A percentile compares a stretch with the other conserved stretches of the same genome.
Evolutionary conservation across 192 early-diverging fungal species (phyloP).

Genomic region (Backusella westeae): DNA sequence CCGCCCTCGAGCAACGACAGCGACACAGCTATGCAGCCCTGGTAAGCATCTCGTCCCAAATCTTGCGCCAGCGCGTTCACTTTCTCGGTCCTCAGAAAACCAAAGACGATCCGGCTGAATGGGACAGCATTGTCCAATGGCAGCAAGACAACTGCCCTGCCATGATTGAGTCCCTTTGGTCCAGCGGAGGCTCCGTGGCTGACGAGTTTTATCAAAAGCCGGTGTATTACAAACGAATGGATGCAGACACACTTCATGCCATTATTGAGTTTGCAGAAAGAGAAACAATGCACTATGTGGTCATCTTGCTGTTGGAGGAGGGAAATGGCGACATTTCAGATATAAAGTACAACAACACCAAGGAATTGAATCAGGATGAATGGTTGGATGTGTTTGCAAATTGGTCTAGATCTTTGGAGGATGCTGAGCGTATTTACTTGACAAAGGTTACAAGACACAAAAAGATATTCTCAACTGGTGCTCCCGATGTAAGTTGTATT

Average conservation of each 20-base stretch:
- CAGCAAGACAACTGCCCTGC: constrained; percentile 30
- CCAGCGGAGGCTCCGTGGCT: neutral
- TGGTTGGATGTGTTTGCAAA: constrained; percentile 28
- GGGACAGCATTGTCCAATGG: constrained; percentile 32
- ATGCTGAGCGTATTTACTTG: constrained; percentile 34
- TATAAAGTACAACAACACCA: constrained; percentile 40
- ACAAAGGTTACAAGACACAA: constrained; percentile 19
- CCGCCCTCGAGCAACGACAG: constrained; percentile 30
- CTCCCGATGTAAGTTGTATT: constrained; percentile 8
- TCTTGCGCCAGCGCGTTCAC: constrained; percentile 29
- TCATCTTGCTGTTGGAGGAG: constrained; percentile 34
- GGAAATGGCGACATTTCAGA: constrained; percentile 29
- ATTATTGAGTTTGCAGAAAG: constrained; percentile 29
- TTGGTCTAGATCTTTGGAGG: constrained; percentile 36
- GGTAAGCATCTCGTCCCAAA: constrained; percentile 28
- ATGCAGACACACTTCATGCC: constrained; percentile 38
- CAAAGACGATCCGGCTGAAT: constrained; percentile 13
- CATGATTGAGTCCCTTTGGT: constrained; percentile 28
- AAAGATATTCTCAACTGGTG: constrained; percentile 3
- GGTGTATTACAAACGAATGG: constrained; percentile 32
- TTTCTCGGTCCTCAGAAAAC: constrained; percentile 14
- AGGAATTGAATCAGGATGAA: constrained; percentile 24
- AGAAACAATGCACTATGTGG: constrained; percentile 25
- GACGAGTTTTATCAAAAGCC: constrained; percentile 19
- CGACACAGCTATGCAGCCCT: constrained; percentile 22